phyloP scores from a whole-genome alignment of 2,329 filamentous ascomycete species.

The Colletotrichum brevisporum region DNA sequence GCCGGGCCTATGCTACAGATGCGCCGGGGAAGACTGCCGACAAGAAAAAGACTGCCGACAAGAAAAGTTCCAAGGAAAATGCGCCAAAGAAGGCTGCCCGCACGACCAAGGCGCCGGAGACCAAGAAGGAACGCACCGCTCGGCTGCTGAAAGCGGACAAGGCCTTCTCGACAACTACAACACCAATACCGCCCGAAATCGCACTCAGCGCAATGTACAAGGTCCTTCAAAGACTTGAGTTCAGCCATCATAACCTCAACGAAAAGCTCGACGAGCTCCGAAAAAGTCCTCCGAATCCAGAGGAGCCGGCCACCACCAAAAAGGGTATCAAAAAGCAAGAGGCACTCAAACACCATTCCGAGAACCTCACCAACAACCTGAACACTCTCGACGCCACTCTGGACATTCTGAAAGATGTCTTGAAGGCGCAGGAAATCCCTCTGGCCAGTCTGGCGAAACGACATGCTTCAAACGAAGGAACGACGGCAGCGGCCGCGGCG shows the following conservation, averaged over 20 bases:
- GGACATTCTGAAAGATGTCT: slow-evolving; percentile 54
- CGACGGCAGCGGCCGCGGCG: background rate
- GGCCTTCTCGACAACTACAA: too few species aligned
- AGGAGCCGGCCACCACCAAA: too few species aligned
- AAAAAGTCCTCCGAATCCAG: too few species aligned
- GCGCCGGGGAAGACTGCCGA: background rate
- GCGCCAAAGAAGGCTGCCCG: too few species aligned
- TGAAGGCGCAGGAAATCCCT: slow-evolving; percentile 47
- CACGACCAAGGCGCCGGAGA: too few species aligned
- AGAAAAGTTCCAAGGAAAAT: slow-evolving; percentile 2
- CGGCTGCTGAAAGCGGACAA: too few species aligned
- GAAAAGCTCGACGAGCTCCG: too few species aligned
- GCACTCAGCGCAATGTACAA: too few species aligned
- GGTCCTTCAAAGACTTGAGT: too few species aligned
- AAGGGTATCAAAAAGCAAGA: background rate
- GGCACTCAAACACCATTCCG: slow-evolving; percentile 11
- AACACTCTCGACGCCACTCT: slow-evolving; percentile 54
- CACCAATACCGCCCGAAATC: too few species aligned
- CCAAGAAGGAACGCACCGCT: too few species aligned
- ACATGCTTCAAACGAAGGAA: slow-evolving; percentile 3
- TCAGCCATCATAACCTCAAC: too few species aligned
- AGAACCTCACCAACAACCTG: slow-evolving; percentile 38
- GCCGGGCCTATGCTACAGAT: slow-evolving; percentile 15
- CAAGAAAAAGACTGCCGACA: background rate
- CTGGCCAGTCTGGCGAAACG: slow-evolving; percentile 36